Evolutionary conservation across 805 yeast species (phyloP), one percentile per base, ranked within the genome.

Genomic region (Jamesozyma spencerorum): DNA sequence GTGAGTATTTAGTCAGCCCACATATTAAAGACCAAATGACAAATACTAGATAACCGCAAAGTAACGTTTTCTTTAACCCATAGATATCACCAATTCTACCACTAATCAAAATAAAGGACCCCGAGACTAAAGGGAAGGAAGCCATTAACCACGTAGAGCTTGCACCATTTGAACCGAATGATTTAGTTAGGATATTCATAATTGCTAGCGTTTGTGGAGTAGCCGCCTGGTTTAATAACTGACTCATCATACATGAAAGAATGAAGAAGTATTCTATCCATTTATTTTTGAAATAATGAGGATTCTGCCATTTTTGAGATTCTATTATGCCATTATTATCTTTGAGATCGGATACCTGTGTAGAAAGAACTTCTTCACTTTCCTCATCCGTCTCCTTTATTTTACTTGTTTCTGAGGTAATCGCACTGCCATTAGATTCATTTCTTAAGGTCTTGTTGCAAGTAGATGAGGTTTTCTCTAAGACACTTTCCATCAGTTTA

Each of bases 11-110:
- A 0, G 83, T 62, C 3, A 81, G 50, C 0, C 88, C 90, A 3
- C 75, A 69, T 15, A 83, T 58, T 36, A 81, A 47, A 1, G 78
- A 64, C 81, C 86, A 79, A 0, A 81, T 26, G 0, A 69, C 50
- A 2, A 71, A 59, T 75, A 83, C 72, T 5, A 58, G 36, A 58
- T 77, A 77, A 1, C 90, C 86, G 4, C 65, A 49, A 0, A 76
- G 32, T 40, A 79, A 65, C n/a, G 75, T 58, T 31, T 55, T 62
- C 43, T 75, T 77, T 39, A 79, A 64, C 0, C 92, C 92, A 48
- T 74, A 75, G 11, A 81, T 63, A 51, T 83, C 94, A 27, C 94
- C 92, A 35, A 81, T 53, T 37, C 79, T 68, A 7, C 92, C 92
- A 29, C 81, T 71, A 4, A 78, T 64, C 29, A 83, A 57, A 38